Evolutionary conservation across 352 stramenopile species (phyloP).

Genomic region (Globisporangium camurandrum): DNA sequence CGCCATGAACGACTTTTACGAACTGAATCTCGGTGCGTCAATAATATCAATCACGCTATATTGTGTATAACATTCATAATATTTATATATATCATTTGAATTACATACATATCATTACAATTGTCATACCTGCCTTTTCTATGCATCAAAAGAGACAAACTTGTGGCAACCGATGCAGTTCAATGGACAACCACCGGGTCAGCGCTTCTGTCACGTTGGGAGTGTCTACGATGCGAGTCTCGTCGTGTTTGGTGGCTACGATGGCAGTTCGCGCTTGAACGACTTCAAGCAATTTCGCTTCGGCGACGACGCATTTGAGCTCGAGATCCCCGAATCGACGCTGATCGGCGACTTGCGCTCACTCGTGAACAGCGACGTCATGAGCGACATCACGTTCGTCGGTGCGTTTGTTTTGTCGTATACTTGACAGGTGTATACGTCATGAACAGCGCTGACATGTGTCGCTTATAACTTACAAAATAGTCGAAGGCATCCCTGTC

Average conservation of each 20-base stretch:
- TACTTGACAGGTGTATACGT: background rate
- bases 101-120: no score
- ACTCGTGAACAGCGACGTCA: conserved; percentile 79
- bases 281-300: conserved; percentile 93
- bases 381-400: conserved; percentile 86
- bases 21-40: conserved; percentile 77
- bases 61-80: background rate
- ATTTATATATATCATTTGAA: background rate
- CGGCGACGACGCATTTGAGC: conserved; percentile 64
- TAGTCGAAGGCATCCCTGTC: conserved; percentile 82
- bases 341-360: conserved; percentile 63
- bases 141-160: conserved; percentile 36
- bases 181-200: conserved; percentile 75
- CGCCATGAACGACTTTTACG: conserved; percentile 98
- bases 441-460: background rate
- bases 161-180: conserved; percentile 71
- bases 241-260: conserved; percentile 95
- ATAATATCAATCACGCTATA: background rate
- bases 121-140: no score
- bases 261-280: conserved; percentile 92
- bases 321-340: conserved; percentile 83
- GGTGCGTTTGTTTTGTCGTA: conserved; percentile 25
- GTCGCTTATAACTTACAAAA: background rate
- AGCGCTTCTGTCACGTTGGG: conserved; percentile 96
- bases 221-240: conserved; percentile 89